Base-by-base conservation (phyloP, 2,329 filamentous ascomycete species). In the Sphaerulina vaccinii region DNA sequence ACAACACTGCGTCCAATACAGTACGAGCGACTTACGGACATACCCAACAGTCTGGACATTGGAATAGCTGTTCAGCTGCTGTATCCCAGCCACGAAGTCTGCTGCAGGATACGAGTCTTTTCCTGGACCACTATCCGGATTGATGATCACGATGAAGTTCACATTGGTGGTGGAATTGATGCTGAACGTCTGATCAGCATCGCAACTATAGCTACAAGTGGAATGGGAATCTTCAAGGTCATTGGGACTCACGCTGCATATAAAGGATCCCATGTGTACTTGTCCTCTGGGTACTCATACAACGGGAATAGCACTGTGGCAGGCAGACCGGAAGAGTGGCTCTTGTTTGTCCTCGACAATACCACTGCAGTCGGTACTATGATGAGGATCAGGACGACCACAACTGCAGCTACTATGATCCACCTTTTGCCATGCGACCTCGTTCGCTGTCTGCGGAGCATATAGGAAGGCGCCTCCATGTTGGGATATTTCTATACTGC, bases 11-110 rank as follows among this genome's bases (percentile, higher is more conserved):
- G 27, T 7, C 27, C 27, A 19, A 29, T 44, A n/a, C n/a, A n/a
- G n/a, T n/a, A n/a, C n/a, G n/a, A n/a, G n/a, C n/a, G n/a, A 42
- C 40, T 16, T 36, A 37, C 49, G 57, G 3, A 66, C 58, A 49
- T 65, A 66, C 22, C 62, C 64, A 11, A 66, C 48, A 13, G 61
- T 63, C 16, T 57, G 53, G 15, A 66, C 61, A 56, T 66, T 65
- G 23, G 24, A 29, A 40, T 57, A 52, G 10, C 48, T 52, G 40
- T 62, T 62, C n/a, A 66, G 57, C 18, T 57, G 56, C 15, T 58
- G 49, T 23, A 66, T 52, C 19, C 55, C 55, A 19, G 54, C 54
- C 21, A 59, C 54, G 51, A 62, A 64, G 6, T 57, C 57, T 29
- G 49, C 42, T 8, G 45, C 33, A 13, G 41, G 49, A 35, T 24